Base-by-base conservation (phyloP, 2,329 filamentous ascomycete genomes). In the Escovopsis sp. region DNA sequence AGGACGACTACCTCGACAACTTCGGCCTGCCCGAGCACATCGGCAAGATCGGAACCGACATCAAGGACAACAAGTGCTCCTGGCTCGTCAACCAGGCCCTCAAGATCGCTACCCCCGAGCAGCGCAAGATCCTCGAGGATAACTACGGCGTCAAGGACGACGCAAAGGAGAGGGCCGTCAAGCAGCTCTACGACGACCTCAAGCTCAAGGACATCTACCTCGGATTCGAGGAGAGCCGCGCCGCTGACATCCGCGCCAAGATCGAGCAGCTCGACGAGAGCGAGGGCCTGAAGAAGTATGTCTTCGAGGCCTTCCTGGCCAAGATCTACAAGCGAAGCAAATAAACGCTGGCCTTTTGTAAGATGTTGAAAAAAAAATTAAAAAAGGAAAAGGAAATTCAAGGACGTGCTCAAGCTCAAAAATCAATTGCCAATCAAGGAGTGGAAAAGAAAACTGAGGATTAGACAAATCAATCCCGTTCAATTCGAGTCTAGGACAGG, bases 281-380 rank as follows among this genome's bases (percentile, higher is more conserved):
- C 48, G 75, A 83, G 50, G 91, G 91, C 12, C 66, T 98, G 57
- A 95, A 93, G 75, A 91, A 85, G 74, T 75, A 72, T 46, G 76
- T 96, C 35, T 94, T 96, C 53, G 82, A 94, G 55, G 74, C 76
- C 37, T 98, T 96, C 73, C 70, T 98, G 50, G 71, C 72, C 63
- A 98, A 98, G 76, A 96, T 98, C 59, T 96, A 96, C 76, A 94
- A 94, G 79, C 76, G 91, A 59, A 91, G 77, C 75, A 96, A 94
- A 68, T 96, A 84, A 63, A 49, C n/a, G 6, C 28, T 19, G n/a
- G 18, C 15, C 32, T 15, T 36, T 12, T 26, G 35, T 36, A 19
- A 3, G 12, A n/a, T 36, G 15, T 9, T 36, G 35, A 6, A 26
- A 36, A 23, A 40, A 40, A 26, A 30, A 38, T 10, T 2, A 30